Percentiles rank a stretch among this genome's conserved stretches.
phyloP scores from a whole-genome alignment of 1,284 basidiomycete species.

The Austroboletus novae-zelandiae region DNA sequence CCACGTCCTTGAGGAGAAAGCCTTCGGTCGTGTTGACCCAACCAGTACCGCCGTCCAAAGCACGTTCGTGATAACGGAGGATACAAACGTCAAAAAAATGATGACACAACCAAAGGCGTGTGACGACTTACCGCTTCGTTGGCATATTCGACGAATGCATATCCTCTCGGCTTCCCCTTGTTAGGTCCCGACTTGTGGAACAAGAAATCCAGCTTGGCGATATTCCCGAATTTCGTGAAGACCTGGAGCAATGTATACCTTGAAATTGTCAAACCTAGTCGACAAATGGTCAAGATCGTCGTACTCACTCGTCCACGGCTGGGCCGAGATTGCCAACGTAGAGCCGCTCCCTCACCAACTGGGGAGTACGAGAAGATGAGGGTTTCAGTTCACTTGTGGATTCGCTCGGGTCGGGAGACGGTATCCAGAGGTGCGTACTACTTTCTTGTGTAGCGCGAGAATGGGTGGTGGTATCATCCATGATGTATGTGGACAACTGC shows the following conservation, averaged over 20 bases:
- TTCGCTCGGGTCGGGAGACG: slow-evolving; percentile 24
- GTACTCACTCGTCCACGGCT: slow-evolving; percentile 82
- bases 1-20: slow-evolving; percentile 5
- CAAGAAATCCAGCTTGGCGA: slow-evolving; percentile 90
- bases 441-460: slow-evolving; percentile 7
- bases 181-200: slow-evolving; percentile 90
- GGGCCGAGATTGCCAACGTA: slow-evolving; percentile 92
- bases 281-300: slow-evolving; percentile 2
- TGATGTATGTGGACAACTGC: slow-evolving; percentile 4
- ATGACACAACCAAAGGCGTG: slow-evolving; percentile 19
- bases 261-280: slow-evolving; percentile 12
- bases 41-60: slow-evolving; percentile 19
- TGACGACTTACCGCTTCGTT: slow-evolving; percentile 69
- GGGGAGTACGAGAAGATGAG: slow-evolving; percentile 27
- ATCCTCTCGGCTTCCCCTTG: slow-evolving; percentile 92
- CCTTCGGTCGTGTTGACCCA: slow-evolving; percentile 22
- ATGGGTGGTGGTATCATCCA: slow-evolving; percentile 8
- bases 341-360: slow-evolving; percentile 64
- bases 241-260: slow-evolving; percentile 87
- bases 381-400: slow-evolving; percentile 18
- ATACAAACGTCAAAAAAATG: slow-evolving; percentile 28
- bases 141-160: slow-evolving; percentile 90
- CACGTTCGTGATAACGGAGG: slow-evolving; percentile 52
- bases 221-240: slow-evolving; percentile 89
- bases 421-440: slow-evolving; percentile 32